These are phyloP conservation scores for Spergularia bocconei DNA, from an alignment of 148 eudicot species.

Conservation along the genomic window DNA sequence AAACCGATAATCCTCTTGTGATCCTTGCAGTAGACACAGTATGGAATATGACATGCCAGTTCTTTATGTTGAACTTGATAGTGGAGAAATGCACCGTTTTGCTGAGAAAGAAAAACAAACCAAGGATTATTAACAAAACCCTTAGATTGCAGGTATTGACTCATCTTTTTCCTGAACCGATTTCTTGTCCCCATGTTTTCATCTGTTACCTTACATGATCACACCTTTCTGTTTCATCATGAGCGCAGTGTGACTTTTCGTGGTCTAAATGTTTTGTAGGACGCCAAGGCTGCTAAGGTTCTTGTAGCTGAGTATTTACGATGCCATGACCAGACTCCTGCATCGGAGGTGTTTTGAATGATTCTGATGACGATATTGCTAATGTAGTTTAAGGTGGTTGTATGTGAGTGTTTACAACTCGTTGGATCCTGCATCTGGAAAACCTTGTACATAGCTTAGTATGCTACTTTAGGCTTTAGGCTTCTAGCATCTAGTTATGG, in stretches of 20 bases:
- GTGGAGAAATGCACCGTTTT: neutral
- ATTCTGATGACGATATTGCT: neutral
- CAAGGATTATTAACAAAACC: conserved; percentile 3
- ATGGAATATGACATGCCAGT: conserved; percentile 14
- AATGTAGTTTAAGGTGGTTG: neutral
- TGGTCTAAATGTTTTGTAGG: neutral
- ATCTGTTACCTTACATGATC: neutral
- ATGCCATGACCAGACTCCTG: neutral
- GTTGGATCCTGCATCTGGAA: neutral
- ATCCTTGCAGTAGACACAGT: conserved; percentile 18
- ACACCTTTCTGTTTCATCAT: conserved; percentile 2
- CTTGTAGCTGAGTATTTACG: neutral
- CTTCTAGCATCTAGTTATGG: neutral
- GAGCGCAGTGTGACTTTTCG: neutral
- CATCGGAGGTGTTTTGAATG: neutral
- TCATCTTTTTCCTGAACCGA: neutral
- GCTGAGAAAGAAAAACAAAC: neutral
- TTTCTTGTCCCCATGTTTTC: neutral
- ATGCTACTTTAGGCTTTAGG: neutral
- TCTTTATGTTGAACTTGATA: conserved; percentile 5
- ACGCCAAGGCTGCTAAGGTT: neutral
- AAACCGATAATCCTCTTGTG: neutral
- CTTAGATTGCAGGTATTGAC: conserved; percentile 9
- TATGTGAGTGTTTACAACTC: no score
- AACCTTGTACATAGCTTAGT: neutral